Percentiles rank a stretch among this genome's conserved stretches.
Conservation (phyloP, 2,329 filamentous ascomycete species). For the Geoglossum cookeanum region DNA sequence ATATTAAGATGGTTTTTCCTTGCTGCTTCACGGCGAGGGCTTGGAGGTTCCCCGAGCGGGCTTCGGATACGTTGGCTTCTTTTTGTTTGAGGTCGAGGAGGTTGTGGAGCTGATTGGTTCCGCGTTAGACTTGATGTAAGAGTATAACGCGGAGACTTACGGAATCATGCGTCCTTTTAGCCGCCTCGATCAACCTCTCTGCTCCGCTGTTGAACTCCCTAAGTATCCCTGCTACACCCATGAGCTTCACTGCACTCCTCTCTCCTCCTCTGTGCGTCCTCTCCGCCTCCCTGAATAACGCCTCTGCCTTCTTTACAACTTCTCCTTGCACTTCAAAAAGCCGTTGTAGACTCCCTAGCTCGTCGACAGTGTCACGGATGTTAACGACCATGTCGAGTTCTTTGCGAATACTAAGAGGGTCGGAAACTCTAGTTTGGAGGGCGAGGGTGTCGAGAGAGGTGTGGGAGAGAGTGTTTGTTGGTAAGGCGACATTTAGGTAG, state of each 20-base stretch:
- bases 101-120: neutral
- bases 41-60: neutral
- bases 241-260: neutral
- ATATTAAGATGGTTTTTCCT: neutral
- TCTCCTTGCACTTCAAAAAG: neutral
- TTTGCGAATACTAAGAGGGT: neutral
- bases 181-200: neutral
- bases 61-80: neutral
- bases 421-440: neutral
- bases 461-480: no score
- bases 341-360: neutral
- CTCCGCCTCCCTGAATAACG: neutral
- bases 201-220: neutral
- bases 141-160: neutral
- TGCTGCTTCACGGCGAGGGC: neutral
- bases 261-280: neutral
- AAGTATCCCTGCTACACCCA: neutral
- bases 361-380: neutral
- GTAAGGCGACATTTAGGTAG: neutral
- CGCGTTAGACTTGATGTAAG: neutral
- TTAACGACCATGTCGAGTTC: neutral
- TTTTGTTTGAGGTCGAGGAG: neutral
- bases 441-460: no score
- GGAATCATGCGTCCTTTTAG: neutral
- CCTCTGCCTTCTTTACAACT: neutral